These are phyloP conservation scores for Cladophialophora carrionii DNA, from an alignment of 2,329 filamentous ascomycete genomes.

Conservation along the genomic window DNA sequence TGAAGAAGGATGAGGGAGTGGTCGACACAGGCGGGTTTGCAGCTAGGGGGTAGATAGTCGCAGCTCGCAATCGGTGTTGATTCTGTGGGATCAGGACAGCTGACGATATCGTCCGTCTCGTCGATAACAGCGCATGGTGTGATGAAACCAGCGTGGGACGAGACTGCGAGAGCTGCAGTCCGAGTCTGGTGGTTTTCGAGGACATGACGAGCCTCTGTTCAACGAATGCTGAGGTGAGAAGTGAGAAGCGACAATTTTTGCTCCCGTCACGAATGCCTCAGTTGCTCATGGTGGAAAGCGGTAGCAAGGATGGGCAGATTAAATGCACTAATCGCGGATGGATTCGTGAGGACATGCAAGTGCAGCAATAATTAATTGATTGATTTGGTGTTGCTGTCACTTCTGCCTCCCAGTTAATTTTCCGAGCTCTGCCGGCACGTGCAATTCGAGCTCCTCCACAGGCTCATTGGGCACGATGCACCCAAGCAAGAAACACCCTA, in stretches of 20 bases:
- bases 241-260: neutral
- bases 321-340: conserved; percentile 9
- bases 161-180: conserved; percentile 29
- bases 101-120: conserved; percentile 29
- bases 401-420: neutral
- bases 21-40: conserved; percentile 24
- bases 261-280: neutral
- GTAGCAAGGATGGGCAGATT: neutral
- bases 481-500: neutral
- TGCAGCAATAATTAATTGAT: neutral
- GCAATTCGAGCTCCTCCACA: neutral
- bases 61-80: conserved; percentile 23
- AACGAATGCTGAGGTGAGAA: conserved; percentile 11
- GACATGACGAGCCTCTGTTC: conserved; percentile 22
- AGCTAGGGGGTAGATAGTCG: conserved; percentile 19
- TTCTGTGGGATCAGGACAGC: conserved; percentile 35
- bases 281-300: neutral
- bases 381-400: conserved; percentile 1
- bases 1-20: conserved; percentile 35
- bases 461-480: neutral
- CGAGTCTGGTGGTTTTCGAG: conserved; percentile 25
- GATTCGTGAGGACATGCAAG: neutral
- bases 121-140: conserved; percentile 12
- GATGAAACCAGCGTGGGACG: conserved; percentile 19
- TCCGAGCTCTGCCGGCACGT: conserved; percentile 6